phyloP scores from a whole-genome alignment of 768 basidiomycete species.

The Floccularia luteovirens region DNA sequence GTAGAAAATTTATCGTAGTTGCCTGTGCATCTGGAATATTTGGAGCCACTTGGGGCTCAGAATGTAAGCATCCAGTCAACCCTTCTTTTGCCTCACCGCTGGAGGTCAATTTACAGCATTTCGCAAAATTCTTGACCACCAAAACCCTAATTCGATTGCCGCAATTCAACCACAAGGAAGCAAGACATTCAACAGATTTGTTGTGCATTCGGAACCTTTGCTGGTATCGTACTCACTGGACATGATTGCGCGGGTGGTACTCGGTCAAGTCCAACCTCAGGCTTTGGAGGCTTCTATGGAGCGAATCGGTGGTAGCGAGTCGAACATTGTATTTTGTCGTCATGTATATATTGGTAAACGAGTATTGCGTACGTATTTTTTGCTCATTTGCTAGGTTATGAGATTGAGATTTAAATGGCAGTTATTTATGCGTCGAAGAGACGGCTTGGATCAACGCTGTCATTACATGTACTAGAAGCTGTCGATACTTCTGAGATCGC shows the following conservation, averaged over 20 bases:
- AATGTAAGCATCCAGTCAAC: constrained; percentile 30
- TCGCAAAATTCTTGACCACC: constrained; percentile 43
- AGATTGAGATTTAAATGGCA: constrained; percentile 15
- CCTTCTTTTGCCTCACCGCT: not conserved
- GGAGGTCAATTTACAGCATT: constrained; percentile 34
- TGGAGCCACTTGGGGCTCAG: constrained; percentile 44
- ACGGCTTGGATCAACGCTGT: constrained; percentile 44
- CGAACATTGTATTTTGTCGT: constrained; percentile 54
- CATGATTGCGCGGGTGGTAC: constrained; percentile 51
- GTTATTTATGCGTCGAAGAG: constrained; percentile 67
- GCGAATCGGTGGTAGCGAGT: constrained; percentile 45
- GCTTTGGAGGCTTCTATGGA: constrained; percentile 53
- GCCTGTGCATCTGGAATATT: constrained; percentile 69
- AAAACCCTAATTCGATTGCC: constrained; percentile 45
- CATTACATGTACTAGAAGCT: constrained; percentile 55
- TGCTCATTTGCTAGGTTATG: not conserved
- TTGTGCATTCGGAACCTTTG: constrained; percentile 53
- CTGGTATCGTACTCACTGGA: constrained; percentile 68
- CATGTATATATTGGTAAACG: constrained; percentile 45
- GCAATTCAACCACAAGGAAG: constrained; percentile 38
- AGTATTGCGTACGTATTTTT: constrained; percentile 41
- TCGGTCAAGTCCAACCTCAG: constrained; percentile 36
- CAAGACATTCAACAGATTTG: constrained; percentile 53
- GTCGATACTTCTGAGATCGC: constrained; percentile 28
- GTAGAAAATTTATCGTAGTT: constrained; percentile 53